phyloP scores from a whole-genome alignment of 1,284 basidiomycete species.

The Austroboletus olivaceoglutinosus region DNA sequence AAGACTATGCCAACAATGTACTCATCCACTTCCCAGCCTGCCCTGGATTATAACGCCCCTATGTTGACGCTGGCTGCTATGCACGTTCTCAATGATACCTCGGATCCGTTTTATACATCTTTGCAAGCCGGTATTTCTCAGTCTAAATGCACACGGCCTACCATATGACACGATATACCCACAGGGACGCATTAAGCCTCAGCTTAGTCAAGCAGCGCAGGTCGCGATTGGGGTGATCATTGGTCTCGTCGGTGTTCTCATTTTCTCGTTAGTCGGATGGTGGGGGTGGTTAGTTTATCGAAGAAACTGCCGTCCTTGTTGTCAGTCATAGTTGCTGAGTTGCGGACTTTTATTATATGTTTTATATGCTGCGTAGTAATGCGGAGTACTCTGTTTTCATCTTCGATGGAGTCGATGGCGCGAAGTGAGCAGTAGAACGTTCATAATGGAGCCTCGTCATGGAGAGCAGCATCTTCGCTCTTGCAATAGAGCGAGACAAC shows the following conservation, averaged over 20 bases:
- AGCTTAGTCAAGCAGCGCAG: slow-evolving; percentile 58
- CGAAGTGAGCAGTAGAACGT: no score
- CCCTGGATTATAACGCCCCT: slow-evolving; percentile 83
- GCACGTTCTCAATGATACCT: slow-evolving; percentile 60
- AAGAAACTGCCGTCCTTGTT: slow-evolving; percentile 23
- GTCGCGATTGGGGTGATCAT: slow-evolving; percentile 73
- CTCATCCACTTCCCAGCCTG: slow-evolving; percentile 47
- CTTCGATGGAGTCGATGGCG: no score
- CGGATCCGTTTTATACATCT: slow-evolving; percentile 78
- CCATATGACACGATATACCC: slow-evolving; percentile 77
- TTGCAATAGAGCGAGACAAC: no score
- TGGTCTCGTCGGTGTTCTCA: slow-evolving; percentile 56
- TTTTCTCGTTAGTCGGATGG: slow-evolving; percentile 49
- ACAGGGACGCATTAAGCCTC: slow-evolving; percentile 46
- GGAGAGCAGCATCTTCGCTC: no score
- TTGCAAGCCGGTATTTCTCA: slow-evolving; percentile 65
- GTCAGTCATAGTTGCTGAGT: slow-evolving; percentile 12
- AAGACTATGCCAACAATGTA: neutral
- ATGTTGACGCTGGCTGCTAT: slow-evolving; percentile 79
- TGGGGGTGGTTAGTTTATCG: slow-evolving; percentile 35
- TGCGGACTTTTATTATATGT: no score
- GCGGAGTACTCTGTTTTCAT: no score
- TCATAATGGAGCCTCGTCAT: no score
- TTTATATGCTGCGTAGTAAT: no score
- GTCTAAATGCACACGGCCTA: slow-evolving; percentile 55